Base-by-base conservation (phyloP, 345 rosid genomes). In the Eucalyptus guilfoylei region DNA sequence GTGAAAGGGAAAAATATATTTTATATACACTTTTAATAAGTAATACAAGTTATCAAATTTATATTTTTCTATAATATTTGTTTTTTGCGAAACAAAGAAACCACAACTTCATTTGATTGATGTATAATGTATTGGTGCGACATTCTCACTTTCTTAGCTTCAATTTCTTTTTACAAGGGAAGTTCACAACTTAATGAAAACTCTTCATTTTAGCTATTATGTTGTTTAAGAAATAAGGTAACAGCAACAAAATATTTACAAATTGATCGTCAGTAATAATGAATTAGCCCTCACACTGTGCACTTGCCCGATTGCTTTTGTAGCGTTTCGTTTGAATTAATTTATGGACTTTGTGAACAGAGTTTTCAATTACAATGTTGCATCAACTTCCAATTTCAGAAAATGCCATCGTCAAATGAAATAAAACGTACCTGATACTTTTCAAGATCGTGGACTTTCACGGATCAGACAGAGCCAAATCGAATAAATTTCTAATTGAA, bases 381-480 rank as follows among this genome's bases (percentile, higher is more conserved):
- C 76, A 32, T 69, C 80, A 69, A 32, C 21, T 32, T 32, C 23
- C 40, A 69, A 69, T 69, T 34, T 69, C 42, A 32, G 42, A 69
- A 69, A 69, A 55, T 32, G 80, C 42, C 24, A 32, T 16, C 80
- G 6, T 69, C 42, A 17, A 34, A 34, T 34, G 44, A 72, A 72
- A 34, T 55, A 24, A 69, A 40, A 37, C 21, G 26, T 0, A 76
- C 5, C 30, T 23, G 14, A 64, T 64, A 0, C 0, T n/a, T 64
- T 15, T 64, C 76, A n/a, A 16, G 40, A 64, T n/a, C 19, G 5
- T 14, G 6, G 12, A 34, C 23, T 16, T 69, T 34, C 0, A 15
- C 80, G 23, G 21, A 69, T 16, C 44, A 32, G 37, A 69, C 7
- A 12, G 44, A 69, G 24, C 44, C 42, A 32, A 32, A 69, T 34